Base-by-base conservation (phyloP, 179 eudicot species). In the Carnegiea gigantea region DNA sequence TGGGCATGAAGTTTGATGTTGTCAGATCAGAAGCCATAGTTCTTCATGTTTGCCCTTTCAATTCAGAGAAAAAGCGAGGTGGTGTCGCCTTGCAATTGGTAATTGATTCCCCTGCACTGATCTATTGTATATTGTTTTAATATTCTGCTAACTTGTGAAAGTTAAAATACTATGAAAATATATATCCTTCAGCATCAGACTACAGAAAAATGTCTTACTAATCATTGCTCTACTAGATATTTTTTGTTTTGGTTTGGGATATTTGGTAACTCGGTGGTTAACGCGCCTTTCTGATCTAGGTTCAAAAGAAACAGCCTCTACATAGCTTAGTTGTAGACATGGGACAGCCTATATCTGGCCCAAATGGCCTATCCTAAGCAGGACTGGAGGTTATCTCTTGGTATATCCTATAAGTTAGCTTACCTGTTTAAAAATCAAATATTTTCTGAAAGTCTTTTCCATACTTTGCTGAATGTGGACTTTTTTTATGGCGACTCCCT, bases 51-150 rank as follows among this genome's bases (percentile, higher is more conserved):
- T 91, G 87, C 80, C 97, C 98, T 73, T 93, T 95, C 84, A 95
- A 93, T 81, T 95, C 97, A 24, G 90, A 89, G 85, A 95, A 92
- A 79, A 95, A 95, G 87, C 85, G 92, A 86, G 97, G 96, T 15
- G 97, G 97, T 86, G 89, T 95, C 84, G 98, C 95, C 67, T 54
- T 95, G 79, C 89, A 82, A 73, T 85, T 78, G 94, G 98, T 92
- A 89, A 85, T 74, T 74, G 70, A 79, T 73, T 75, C 80, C 23
- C 40, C 57, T 33, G 75, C 36, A 33, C 13, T 38, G 12, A 28
- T 67, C 17, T 67, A 10, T 67, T 67, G 26, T 24, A 12, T 67
- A 28, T 28, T 12, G 6, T 9, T 67, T 7, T 51, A 3, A 28
- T 62, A 26, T 17, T 67, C 71, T 28, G 13, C 62, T 57, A 57